phyloP scores from a whole-genome alignment of 805 yeast genomes.

The Myxozyma vanderwaltii region DNA sequence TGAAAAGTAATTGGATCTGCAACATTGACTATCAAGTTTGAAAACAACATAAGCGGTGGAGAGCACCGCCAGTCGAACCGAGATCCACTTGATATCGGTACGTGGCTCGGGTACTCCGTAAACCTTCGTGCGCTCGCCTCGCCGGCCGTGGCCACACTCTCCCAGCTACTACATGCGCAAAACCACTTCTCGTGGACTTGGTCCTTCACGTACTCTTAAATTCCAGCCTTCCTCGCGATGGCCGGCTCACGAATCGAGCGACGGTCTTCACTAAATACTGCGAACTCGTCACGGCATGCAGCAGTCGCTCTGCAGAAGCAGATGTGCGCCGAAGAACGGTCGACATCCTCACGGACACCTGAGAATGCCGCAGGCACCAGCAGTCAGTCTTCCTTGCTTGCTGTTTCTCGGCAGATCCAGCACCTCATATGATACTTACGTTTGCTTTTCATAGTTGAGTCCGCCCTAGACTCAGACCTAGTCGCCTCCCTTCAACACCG shows the following conservation, averaged over 20 bases:
- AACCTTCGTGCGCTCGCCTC: conserved; percentile 11
- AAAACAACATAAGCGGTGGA: no score
- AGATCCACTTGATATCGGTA: conserved; percentile 1
- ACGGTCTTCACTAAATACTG: neutral
- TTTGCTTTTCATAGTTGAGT: neutral
- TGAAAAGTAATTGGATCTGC: no score
- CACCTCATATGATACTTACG: neutral
- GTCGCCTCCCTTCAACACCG: neutral
- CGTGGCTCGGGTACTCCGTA: conserved; percentile 4
- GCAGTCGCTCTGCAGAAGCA: neutral
- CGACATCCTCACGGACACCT: conserved; percentile 1
- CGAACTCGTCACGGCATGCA: neutral
- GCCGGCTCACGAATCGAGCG: conserved; percentile 4
- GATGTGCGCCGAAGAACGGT: neutral
- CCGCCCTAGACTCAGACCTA: neutral
- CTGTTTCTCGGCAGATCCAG: neutral
- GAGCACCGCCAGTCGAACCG: neutral
- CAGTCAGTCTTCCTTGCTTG: neutral
- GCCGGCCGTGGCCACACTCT: conserved; percentile 5
- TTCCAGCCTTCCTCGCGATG: neutral
- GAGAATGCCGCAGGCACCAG: conserved; percentile 2
- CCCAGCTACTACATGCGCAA: no score
- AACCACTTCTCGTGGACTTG: no score
- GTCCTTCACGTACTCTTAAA: neutral
- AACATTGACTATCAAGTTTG: no score